These are phyloP conservation scores for Berberis thunbergii DNA, from an alignment of 164 flowering plant species.

Conservation along the genomic window DNA sequence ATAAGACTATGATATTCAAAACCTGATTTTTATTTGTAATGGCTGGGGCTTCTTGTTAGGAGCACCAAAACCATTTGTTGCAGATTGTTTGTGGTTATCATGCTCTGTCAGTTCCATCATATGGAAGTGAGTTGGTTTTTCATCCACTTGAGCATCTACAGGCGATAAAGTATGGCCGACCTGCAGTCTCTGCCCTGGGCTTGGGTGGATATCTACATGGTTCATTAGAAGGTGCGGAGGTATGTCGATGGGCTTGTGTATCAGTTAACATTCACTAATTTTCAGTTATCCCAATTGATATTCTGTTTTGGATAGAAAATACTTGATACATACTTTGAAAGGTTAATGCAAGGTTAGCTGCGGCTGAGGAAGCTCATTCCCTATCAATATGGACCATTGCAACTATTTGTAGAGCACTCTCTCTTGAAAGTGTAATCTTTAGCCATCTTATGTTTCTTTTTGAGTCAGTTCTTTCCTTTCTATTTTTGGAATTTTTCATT, in stretches of 20 bases:
- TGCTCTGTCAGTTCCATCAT: slow-evolving; percentile 48
- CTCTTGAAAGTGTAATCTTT: slow-evolving; percentile 75
- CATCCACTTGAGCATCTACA: slow-evolving; percentile 88
- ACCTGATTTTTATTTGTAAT: background rate
- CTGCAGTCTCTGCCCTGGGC: slow-evolving; percentile 45
- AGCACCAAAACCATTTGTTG: slow-evolving; percentile 60
- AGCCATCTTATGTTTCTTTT: slow-evolving; percentile 4
- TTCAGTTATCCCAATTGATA: background rate
- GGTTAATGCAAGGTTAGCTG: slow-evolving; percentile 60
- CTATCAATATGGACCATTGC: slow-evolving; percentile 87
- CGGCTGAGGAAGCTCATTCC: slow-evolving; percentile 82
- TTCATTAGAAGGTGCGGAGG: slow-evolving; percentile 44
- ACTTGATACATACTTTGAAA: slow-evolving; percentile 13
- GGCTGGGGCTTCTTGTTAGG: slow-evolving; percentile 33
- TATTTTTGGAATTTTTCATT: slow-evolving; percentile 56
- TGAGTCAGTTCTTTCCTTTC: slow-evolving; percentile 12
- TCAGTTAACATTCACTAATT: background rate
- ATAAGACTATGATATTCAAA: background rate
- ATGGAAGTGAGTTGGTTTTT: slow-evolving; percentile 57
- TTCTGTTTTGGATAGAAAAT: background rate
- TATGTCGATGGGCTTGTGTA: slow-evolving; percentile 8
- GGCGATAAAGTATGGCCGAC: slow-evolving; percentile 57
- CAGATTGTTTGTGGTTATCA: slow-evolving; percentile 83
- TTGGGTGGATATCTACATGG: slow-evolving; percentile 20
- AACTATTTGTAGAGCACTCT: slow-evolving; percentile 79